Evolutionary conservation across 1,284 basidiomycete genomes (phyloP).

Genomic region (Rhizoctonia solani): DNA sequence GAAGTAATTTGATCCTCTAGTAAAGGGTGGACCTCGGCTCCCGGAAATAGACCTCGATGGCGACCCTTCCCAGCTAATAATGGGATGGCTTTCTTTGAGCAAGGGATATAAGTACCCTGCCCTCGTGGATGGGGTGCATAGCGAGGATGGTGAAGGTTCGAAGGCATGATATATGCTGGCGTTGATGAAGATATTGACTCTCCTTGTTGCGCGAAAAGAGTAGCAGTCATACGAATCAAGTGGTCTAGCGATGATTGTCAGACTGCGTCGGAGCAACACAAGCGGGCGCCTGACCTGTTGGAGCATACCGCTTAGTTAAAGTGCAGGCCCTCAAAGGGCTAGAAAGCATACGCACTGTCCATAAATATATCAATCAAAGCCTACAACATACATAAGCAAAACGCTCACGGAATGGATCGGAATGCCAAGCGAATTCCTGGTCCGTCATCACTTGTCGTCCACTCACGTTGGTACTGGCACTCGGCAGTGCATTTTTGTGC

Average conservation of each 20-base stretch:
- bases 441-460: neutral
- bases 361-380: neutral
- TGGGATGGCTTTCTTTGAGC: conserved; percentile 20
- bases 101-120: conserved; percentile 4
- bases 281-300: conserved; percentile 2
- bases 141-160: conserved; percentile 25
- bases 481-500: neutral
- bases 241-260: conserved; percentile 8
- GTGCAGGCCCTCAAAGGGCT: conserved; percentile 5
- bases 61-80: conserved; percentile 19
- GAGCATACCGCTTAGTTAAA: conserved; percentile 24
- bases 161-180: conserved; percentile 15
- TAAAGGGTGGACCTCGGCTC: conserved; percentile 2
- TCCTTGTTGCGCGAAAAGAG: neutral
- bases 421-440: conserved; percentile 25
- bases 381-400: neutral
- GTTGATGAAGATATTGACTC: conserved; percentile 14
- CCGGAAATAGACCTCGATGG: conserved; percentile 18
- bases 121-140: conserved; percentile 14
- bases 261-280: neutral
- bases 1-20: conserved; percentile 15
- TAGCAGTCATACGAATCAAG: conserved; percentile 24
- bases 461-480: neutral
- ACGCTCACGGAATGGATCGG: conserved; percentile 22
- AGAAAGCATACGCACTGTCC: conserved; percentile 29